Conservation (phyloP, 2,329 filamentous ascomycete species). For the Neonectria sp. region DNA sequence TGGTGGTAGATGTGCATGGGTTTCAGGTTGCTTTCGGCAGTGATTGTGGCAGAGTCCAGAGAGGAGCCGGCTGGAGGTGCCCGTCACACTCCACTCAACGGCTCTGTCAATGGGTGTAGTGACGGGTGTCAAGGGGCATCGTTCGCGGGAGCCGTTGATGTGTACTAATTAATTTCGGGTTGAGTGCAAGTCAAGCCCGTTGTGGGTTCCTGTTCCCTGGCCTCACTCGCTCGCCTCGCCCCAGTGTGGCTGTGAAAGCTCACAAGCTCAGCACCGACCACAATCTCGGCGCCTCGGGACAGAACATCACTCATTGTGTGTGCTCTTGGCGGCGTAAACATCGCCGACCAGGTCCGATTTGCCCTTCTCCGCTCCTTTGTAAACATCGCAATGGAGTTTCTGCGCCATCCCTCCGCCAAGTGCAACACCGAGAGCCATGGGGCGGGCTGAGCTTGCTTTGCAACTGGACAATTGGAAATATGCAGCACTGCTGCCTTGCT, state of each 20-base stretch:
- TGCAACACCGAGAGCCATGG: not conserved
- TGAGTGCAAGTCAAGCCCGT: no score
- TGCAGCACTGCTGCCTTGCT: not conserved
- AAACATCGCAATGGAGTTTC: not conserved
- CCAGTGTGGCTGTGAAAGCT: not conserved
- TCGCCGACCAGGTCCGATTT: not conserved
- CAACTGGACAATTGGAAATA: not conserved
- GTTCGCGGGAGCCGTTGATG: not conserved
- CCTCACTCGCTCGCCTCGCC: not conserved
- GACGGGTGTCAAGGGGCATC: not conserved
- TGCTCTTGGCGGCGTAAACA: not conserved
- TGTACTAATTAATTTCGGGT: constrained; percentile 1
- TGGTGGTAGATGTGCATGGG: not conserved
- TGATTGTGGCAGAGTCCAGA: not conserved
- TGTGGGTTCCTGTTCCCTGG: no score
- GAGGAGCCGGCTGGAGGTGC: not conserved
- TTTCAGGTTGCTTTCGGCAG: constrained; percentile 5
- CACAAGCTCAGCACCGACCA: not conserved
- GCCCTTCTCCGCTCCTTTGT: not conserved
- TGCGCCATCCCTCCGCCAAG: not conserved
- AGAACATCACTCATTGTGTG: not conserved
- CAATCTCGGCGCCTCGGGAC: not conserved
- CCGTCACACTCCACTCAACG: not conserved
- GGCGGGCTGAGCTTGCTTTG: not conserved
- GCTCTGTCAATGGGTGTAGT: not conserved